These are phyloP conservation scores for Vitis hybrid DNA, from an alignment of 177 flowering plant species.

Conservation along the genomic window DNA sequence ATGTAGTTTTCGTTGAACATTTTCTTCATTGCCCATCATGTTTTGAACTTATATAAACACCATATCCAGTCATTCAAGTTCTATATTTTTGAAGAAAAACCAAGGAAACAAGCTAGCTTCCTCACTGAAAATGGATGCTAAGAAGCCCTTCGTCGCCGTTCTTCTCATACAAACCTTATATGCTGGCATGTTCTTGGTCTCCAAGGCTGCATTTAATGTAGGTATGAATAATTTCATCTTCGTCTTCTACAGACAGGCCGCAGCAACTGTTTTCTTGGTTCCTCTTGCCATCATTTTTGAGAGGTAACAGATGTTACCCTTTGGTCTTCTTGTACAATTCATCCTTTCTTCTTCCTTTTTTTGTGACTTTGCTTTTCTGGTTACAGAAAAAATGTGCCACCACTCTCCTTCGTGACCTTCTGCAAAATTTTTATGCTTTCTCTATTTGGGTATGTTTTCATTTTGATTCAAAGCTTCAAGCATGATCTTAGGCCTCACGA, in stretches of 20 bases:
- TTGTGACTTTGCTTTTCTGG: background rate
- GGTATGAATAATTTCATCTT: slow-evolving; percentile 66
- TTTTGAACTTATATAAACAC: slow-evolving; percentile 3
- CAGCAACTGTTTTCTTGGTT: slow-evolving; percentile 43
- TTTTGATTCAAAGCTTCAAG: background rate
- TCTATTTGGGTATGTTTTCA: slow-evolving; percentile 49
- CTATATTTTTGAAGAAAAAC: background rate
- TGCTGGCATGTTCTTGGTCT: slow-evolving; percentile 55
- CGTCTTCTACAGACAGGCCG: slow-evolving; percentile 63
- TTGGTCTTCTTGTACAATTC: too few relatives aligned
- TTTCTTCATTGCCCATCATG: slow-evolving; percentile 6
- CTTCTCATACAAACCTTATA: slow-evolving; percentile 44
- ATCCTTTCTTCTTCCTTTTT: background rate
- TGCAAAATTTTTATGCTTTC: slow-evolving; percentile 57
- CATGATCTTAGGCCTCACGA: too few relatives aligned
- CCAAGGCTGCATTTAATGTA: slow-evolving; percentile 58
- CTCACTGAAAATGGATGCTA: slow-evolving; percentile 18
- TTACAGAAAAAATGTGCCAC: slow-evolving; percentile 49
- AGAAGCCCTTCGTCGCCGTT: slow-evolving; percentile 45
- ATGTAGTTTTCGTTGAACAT: slow-evolving; percentile 1
- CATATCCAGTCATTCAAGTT: background rate
- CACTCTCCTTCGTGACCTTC: slow-evolving; percentile 40
- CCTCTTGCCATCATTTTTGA: slow-evolving; percentile 50
- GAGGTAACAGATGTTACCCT: slow-evolving; percentile 31
- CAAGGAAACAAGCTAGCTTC: background rate